Conservation (phyloP, 31 red algal genomes). For the Pterothamnion heteromorphum region DNA sequence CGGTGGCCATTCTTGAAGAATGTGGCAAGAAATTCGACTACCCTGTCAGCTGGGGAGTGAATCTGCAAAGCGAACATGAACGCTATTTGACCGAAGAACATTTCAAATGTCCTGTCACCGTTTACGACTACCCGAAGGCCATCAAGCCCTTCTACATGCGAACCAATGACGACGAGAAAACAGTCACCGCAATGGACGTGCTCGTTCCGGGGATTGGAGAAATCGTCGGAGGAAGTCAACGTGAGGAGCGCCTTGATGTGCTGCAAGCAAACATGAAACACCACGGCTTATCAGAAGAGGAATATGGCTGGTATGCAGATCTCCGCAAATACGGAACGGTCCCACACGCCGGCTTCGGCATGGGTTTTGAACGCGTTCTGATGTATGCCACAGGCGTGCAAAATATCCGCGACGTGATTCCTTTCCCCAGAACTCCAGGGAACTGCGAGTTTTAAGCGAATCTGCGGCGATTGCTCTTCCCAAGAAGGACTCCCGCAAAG, state of each 20-base stretch:
- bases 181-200: slow-evolving; percentile 84
- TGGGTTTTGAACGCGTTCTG: slow-evolving; percentile 95
- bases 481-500: too few species aligned
- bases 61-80: slow-evolving; percentile 95
- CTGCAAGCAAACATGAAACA: slow-evolving; percentile 68
- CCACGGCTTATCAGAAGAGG: slow-evolving; percentile 57
- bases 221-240: slow-evolving; percentile 79
- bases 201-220: slow-evolving; percentile 97
- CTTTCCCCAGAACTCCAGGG: slow-evolving; percentile 89
- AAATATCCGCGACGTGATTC: slow-evolving; percentile 97
- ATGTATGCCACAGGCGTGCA: slow-evolving; percentile 92
- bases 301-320: slow-evolving; percentile 96
- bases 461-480: too few species aligned
- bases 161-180: slow-evolving; percentile 78
- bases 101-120: slow-evolving; percentile 85
- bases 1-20: slow-evolving; percentile 71
- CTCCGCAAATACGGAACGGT: slow-evolving; percentile 81
- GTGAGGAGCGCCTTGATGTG: slow-evolving; percentile 84
- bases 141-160: slow-evolving; percentile 99
- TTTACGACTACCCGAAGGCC: slow-evolving; percentile 82
- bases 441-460: slow-evolving; percentile 84
- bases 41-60: slow-evolving; percentile 72
- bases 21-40: slow-evolving; percentile 86
- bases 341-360: slow-evolving; percentile 90
- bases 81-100: slow-evolving; percentile 86